Evolutionary conservation across 306 rosid genomes (phyloP).

Genomic region (Citrullus colocynthis): DNA sequence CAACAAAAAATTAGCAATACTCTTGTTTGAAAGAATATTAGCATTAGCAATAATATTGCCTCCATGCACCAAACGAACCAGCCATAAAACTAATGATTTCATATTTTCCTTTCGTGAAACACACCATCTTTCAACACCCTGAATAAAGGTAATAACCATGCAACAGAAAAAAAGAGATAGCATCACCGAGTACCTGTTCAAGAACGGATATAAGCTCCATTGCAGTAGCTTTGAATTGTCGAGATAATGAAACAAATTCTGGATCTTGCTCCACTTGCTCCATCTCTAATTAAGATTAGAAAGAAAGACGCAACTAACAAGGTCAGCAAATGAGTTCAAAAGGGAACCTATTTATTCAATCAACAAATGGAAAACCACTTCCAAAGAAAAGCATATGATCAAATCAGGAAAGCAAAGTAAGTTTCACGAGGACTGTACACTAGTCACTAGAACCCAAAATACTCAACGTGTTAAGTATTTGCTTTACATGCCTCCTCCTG

Average conservation of each 20-base stretch:
- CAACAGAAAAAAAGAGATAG: neutral
- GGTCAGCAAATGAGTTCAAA: slow-evolving; percentile 23
- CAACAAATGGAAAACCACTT: slow-evolving; percentile 5
- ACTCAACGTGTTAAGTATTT: neutral
- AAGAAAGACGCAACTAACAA: slow-evolving; percentile 29
- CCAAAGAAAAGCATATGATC: neutral
- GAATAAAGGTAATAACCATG: neutral
- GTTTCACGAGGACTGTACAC: neutral
- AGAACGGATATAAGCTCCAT: slow-evolving; percentile 84
- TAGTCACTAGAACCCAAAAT: neutral
- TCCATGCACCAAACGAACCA: neutral
- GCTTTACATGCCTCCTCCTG: neutral
- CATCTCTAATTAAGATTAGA: slow-evolving; percentile 48
- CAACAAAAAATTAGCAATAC: neutral
- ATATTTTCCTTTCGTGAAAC: too few relatives aligned
- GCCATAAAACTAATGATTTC: neutral
- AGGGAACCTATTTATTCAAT: neutral
- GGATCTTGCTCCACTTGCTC: slow-evolving; percentile 97
- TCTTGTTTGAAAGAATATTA: neutral
- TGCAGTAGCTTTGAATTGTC: slow-evolving; percentile 90
- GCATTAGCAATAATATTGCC: neutral
- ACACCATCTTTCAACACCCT: neutral
- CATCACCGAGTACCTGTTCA: slow-evolving; percentile 71
- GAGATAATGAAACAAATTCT: slow-evolving; percentile 63
- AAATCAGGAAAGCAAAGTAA: neutral